A percentile compares a stretch with the other conserved stretches of the same genome.
Conservation (phyloP, 1,284 basidiomycete species). For the Peniophora sp. region DNA sequence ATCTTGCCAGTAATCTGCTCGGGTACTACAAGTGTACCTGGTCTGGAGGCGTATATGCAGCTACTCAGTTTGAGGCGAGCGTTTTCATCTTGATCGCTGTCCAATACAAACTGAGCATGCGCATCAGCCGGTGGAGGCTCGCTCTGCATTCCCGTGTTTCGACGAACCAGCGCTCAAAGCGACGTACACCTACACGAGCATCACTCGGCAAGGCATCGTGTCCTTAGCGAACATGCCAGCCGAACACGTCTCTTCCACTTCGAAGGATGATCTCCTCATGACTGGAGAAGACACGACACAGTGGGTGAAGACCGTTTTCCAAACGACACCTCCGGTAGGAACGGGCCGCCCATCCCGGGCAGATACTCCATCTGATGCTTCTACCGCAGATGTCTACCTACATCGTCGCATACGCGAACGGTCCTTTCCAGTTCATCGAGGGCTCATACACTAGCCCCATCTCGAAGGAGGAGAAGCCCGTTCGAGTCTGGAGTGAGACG, state of each 20-base stretch:
- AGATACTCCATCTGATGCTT: too few species aligned
- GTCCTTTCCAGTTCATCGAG: conserved; percentile 70
- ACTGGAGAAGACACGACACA: conserved; percentile 26
- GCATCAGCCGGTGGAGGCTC: conserved; percentile 76
- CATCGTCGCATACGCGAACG: conserved; percentile 88
- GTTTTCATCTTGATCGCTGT: background rate
- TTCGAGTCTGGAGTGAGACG: conserved; percentile 71
- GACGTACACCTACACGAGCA: conserved; percentile 76
- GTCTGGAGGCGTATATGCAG: conserved; percentile 58
- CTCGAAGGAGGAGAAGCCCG: conserved; percentile 74
- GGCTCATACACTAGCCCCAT: conserved; percentile 77
- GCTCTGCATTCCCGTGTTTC: conserved; percentile 83
- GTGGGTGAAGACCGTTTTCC: conserved; percentile 80
- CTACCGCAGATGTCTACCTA: conserved; percentile 72
- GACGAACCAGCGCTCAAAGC: conserved; percentile 93
- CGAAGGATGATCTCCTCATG: conserved; percentile 5
- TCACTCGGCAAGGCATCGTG: conserved; percentile 71
- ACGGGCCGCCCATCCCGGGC: too few species aligned
- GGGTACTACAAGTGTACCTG: conserved; percentile 63
- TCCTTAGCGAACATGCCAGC: conserved; percentile 84
- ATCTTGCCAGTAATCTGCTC: conserved; percentile 61
- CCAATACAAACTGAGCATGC: conserved; percentile 15
- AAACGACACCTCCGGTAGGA: conserved; percentile 51
- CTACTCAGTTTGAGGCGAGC: conserved; percentile 76
- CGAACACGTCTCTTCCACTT: conserved; percentile 34